Conservation (phyloP, 352 stramenopile genomes). For the Globisporangium abappressorium region DNA sequence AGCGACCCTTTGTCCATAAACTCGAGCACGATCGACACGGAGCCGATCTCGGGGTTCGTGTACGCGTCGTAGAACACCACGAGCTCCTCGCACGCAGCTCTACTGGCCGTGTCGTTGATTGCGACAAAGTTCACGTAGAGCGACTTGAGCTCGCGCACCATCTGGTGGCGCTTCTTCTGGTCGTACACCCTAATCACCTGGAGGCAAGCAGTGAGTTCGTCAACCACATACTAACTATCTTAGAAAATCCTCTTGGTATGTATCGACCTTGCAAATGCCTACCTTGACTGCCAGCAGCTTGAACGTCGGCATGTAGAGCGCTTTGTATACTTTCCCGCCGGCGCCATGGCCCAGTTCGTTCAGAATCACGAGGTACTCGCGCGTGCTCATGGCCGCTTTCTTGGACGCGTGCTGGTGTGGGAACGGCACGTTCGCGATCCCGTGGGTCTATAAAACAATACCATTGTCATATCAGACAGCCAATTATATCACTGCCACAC, state of each 20-base stretch:
- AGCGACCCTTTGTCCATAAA: conserved; percentile 93
- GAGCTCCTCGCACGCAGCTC: conserved; percentile 73
- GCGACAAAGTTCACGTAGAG: conserved; percentile 80
- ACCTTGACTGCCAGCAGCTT: conserved; percentile 86
- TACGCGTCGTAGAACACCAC: conserved; percentile 93
- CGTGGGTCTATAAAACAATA: conserved; percentile 49
- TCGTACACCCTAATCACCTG: conserved; percentile 84
- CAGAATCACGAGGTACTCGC: conserved; percentile 64
- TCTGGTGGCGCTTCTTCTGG: conserved; percentile 85
- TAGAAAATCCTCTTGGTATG: too few species aligned
- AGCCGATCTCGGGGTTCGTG: conserved; percentile 81
- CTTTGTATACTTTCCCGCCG: conserved; percentile 87
- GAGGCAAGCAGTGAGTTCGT: neutral
- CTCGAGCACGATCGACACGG: conserved; percentile 92
- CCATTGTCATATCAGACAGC: neutral
- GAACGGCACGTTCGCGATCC: conserved; percentile 72
- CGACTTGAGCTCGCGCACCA: conserved; percentile 85
- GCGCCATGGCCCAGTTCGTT: conserved; percentile 82
- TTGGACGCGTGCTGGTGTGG: conserved; percentile 23
- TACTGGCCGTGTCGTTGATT: conserved; percentile 38
- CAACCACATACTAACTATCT: neutral
- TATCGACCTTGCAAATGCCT: neutral
- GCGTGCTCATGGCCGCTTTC: conserved; percentile 36
- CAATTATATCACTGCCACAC: neutral
- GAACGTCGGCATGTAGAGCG: conserved; percentile 87